Conservation (phyloP, 805 yeast species). For the Spathaspora girioi region DNA sequence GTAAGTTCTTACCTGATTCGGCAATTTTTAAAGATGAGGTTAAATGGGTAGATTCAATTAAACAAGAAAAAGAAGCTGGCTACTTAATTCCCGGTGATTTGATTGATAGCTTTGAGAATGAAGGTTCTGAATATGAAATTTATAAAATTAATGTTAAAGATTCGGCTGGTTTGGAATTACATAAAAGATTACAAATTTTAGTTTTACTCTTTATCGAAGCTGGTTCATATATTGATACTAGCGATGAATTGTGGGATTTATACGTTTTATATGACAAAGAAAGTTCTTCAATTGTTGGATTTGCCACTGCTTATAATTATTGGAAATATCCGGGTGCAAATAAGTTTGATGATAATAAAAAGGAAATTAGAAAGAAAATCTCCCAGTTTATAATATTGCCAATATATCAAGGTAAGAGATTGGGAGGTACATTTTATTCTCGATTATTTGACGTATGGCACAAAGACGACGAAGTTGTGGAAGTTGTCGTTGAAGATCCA, state of each 20-base stretch:
- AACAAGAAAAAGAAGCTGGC: conserved; percentile 39
- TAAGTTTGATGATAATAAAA: conserved; percentile 44
- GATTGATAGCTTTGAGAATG: conserved; percentile 25
- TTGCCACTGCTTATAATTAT: conserved; percentile 78
- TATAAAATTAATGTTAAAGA: conserved; percentile 46
- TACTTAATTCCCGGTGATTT: conserved; percentile 41
- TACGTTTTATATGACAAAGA: conserved; percentile 44
- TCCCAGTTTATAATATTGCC: conserved; percentile 87
- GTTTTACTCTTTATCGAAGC: conserved; percentile 89
- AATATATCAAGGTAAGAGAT: conserved; percentile 68
- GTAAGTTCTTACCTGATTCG: conserved; percentile 58
- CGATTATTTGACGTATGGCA: conserved; percentile 55
- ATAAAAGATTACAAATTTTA: conserved; percentile 70
- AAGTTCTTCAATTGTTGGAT: conserved; percentile 61
- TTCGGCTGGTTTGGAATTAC: conserved; percentile 47
- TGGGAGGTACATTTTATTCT: conserved; percentile 68
- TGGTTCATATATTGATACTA: conserved; percentile 78
- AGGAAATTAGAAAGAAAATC: conserved; percentile 61
- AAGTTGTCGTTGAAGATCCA: conserved; percentile 92
- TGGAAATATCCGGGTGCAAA: conserved; percentile 64
- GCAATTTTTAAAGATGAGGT: conserved; percentile 61
- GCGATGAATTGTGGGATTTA: conserved; percentile 78
- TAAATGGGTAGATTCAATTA: conserved; percentile 59
- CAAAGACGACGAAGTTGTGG: conserved; percentile 49
- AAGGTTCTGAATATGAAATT: conserved; percentile 41